These are phyloP conservation scores for Populus deltoides DNA, from an alignment of 345 rosid genomes.

Conservation along the genomic window DNA sequence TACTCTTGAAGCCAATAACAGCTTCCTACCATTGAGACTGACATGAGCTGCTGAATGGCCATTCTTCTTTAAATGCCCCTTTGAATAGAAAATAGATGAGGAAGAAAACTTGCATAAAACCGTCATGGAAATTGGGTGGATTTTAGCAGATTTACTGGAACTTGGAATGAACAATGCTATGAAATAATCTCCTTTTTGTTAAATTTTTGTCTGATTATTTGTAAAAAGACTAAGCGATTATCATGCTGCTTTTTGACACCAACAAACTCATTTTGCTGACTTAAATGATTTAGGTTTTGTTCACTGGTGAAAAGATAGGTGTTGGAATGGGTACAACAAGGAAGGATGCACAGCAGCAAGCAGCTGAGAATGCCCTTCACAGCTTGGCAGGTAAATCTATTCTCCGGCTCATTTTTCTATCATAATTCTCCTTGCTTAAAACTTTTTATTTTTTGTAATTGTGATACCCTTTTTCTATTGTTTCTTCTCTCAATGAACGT, in stretches of 20 bases:
- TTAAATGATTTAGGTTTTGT: conserved; percentile 56
- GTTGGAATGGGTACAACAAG: conserved; percentile 96
- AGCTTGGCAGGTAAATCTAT: conserved; percentile 64
- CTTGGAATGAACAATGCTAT: background rate
- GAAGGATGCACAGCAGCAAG: conserved; percentile 96
- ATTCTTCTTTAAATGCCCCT: background rate
- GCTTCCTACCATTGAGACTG: background rate
- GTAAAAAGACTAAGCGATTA: background rate
- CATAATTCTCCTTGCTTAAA: background rate
- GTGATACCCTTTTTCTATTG: background rate
- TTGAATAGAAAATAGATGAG: background rate
- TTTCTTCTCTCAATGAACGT: background rate
- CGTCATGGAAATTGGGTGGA: background rate
- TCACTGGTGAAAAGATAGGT: conserved; percentile 92
- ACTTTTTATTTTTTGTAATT: background rate
- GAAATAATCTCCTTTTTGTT: background rate
- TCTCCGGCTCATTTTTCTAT: background rate
- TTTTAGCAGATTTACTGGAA: background rate
- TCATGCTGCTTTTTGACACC: background rate
- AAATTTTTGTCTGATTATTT: background rate
- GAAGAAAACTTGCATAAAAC: background rate
- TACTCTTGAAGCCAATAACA: background rate
- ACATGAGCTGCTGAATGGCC: background rate
- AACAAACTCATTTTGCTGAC: conserved; percentile 5
- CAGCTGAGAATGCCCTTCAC: conserved; percentile 89